Conservation (phyloP, 345 rosid genomes). For the Citrus sinensis region DNA sequence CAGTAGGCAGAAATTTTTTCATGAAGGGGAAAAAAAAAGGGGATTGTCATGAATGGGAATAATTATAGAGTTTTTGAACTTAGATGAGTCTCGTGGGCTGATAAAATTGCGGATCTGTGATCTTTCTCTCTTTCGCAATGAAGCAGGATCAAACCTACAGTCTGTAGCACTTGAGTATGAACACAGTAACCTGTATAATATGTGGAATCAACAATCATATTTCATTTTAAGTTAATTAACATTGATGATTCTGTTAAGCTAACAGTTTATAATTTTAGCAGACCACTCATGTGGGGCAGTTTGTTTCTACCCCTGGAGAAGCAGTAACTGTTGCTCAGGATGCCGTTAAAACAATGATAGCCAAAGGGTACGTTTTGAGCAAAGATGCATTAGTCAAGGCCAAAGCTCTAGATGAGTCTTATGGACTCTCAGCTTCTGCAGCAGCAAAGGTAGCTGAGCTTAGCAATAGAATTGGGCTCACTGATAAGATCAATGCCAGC, state of each 20-base stretch:
- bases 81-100: not conserved
- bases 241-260: not conserved
- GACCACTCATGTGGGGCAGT: conserved; percentile 38
- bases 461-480: conserved; percentile 64
- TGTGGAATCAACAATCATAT: not conserved
- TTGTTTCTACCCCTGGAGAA: conserved; percentile 62
- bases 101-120: not conserved
- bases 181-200: not conserved
- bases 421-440: conserved; percentile 53
- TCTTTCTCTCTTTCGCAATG: too few relatives aligned
- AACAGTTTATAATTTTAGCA: conserved; percentile 16
- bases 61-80: not conserved
- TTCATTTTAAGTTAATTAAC: not conserved
- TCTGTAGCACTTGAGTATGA: not conserved
- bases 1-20: not conserved
- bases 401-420: conserved; percentile 68
- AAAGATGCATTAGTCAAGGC: conserved; percentile 73
- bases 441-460: conserved; percentile 65
- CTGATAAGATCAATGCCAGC: conserved; percentile 56
- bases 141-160: not conserved
- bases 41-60: not conserved
- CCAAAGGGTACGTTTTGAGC: conserved; percentile 69
- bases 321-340: conserved; percentile 77
- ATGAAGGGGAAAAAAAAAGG: not conserved
- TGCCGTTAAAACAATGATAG: conserved; percentile 70